A percentile compares a stretch with the other conserved stretches of the same genome.
These are phyloP conservation scores for Solanum arcanum DNA, from an alignment of 257 asterid species.

Conservation along the genomic window DNA sequence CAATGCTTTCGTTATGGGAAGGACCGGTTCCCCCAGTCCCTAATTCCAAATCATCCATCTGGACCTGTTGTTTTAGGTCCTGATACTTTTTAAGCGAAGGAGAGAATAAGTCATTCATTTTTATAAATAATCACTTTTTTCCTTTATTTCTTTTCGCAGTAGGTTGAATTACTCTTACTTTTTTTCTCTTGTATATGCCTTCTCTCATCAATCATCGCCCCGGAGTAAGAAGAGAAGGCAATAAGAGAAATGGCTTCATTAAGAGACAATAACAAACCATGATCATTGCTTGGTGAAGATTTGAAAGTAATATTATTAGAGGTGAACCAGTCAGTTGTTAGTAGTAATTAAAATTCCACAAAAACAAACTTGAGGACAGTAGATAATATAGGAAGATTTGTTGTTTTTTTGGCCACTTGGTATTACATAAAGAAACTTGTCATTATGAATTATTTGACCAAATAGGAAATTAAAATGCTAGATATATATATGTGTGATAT, in stretches of 20 bases:
- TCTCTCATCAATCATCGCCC: conserved; percentile 1
- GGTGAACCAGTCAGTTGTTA: conserved; percentile 4
- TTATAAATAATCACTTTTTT: background rate
- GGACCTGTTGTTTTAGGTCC: conserved; percentile 25
- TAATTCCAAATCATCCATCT: conserved; percentile 22
- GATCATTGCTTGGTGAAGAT: conserved; percentile 1
- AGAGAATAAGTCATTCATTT: conserved; percentile 36
- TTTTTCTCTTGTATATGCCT: conserved; percentile 1
- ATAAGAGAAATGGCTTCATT: conserved; percentile 11
- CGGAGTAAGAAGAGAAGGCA: conserved; percentile 10
- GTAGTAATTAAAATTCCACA: background rate
- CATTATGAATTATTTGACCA: background rate
- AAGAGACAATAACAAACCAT: background rate
- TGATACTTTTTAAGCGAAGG: conserved; percentile 26
- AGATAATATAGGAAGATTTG: conserved; percentile 18
- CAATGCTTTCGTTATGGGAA: background rate
- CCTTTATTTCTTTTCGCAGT: background rate
- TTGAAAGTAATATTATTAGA: conserved; percentile 6
- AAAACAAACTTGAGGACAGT: conserved; percentile 8
- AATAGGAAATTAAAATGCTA: background rate
- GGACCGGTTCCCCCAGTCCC: background rate
- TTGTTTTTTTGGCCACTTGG: background rate
- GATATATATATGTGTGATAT: too few species aligned
- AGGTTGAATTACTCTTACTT: background rate
- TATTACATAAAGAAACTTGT: background rate